Evolutionary conservation across 2,329 filamentous ascomycete species (phyloP), one percentile per base, ranked within the genome.

Genomic region (Periconia digitata): DNA sequence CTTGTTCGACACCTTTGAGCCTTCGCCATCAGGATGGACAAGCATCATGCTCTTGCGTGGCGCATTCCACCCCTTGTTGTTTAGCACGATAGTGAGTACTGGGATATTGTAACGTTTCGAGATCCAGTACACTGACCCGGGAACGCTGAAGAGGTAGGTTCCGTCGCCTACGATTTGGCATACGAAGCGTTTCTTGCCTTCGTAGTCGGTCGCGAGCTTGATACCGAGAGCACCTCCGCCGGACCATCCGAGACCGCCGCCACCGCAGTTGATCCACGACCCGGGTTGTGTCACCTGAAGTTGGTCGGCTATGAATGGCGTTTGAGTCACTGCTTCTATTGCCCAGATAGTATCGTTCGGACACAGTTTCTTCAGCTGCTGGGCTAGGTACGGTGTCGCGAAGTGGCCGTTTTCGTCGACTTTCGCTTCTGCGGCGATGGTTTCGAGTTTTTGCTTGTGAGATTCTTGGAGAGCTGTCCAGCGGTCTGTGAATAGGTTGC

Each of bases 251-350:
- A 92, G 82, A 2, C 89, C 89, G 13, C 87, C 89, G 1, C 86
- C 89, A 1, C 89, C 89, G 64, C 88, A 92, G 67, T 91, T 92
- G 61, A 92, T 83, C 86, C 86, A 91, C 0, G 83, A 84, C 0
- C 87, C 87, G 0, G 89, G 88, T 0, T 83, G 63, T 0, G 79
- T 84, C 2, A 84, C 79, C 59, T 85, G 84, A 7, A 94, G 73
- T 55, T 91, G 87, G 56, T 94, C 87, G 21, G 83, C 79, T 1
- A 91, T 84, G 22, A 84, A 80, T 0, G 69, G 70, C 0, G 85
- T 84, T 49, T 88, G 84, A 0, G 89, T 94, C 0, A 94, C 89
- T 0, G 89, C 85, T 71, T 94, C 89, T 37, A 94, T 76, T 2
- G 84, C 85, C 74, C 82, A 92, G 50, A 92, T 87, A 0, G 88